These are phyloP conservation scores for Wickerhamomyces pijperi DNA, from an alignment of 805 yeast genomes.

Conservation along the genomic window DNA sequence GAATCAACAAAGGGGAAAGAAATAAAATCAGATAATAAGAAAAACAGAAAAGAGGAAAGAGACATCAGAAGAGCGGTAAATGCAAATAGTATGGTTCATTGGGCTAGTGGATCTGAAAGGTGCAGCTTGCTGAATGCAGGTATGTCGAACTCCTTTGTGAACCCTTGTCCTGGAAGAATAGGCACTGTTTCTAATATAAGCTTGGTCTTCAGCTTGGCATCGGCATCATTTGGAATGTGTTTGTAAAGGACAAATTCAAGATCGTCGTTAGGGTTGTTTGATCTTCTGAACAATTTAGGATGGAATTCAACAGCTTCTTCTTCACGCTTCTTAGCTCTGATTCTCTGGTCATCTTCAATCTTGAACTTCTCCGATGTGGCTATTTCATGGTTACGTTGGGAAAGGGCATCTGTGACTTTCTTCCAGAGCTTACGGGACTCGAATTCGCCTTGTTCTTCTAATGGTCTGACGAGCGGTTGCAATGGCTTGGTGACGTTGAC, in stretches of 20 bases:
- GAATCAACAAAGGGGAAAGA: too few relatives aligned
- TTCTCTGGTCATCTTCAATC: constrained; percentile 83
- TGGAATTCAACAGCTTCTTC: constrained; percentile 74
- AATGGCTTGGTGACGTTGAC: constrained; percentile 40
- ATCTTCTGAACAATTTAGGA: constrained; percentile 62
- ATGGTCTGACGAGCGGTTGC: constrained; percentile 65
- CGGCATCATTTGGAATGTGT: constrained; percentile 40
- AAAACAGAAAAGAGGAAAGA: too few relatives aligned
- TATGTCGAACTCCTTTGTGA: constrained; percentile 50
- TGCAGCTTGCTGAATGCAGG: constrained; percentile 52
- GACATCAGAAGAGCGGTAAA: too few relatives aligned
- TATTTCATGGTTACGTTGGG: constrained; percentile 59
- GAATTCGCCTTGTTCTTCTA: constrained; percentile 65
- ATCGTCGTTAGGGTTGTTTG: constrained; percentile 21
- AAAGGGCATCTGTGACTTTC: constrained; percentile 72
- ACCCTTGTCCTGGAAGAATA: constrained; percentile 70
- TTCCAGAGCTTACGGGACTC: constrained; percentile 84
- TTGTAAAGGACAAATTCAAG: constrained; percentile 62
- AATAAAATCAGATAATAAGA: too few relatives aligned
- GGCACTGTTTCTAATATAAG: constrained; percentile 62
- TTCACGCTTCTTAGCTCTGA: constrained; percentile 54
- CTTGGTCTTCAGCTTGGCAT: constrained; percentile 41
- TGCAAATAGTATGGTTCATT: too few relatives aligned
- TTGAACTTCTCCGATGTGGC: constrained; percentile 86
- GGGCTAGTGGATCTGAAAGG: constrained; percentile 1